Base-by-base conservation (phyloP, 768 basidiomycete species). In the Cyathus striatus region DNA sequence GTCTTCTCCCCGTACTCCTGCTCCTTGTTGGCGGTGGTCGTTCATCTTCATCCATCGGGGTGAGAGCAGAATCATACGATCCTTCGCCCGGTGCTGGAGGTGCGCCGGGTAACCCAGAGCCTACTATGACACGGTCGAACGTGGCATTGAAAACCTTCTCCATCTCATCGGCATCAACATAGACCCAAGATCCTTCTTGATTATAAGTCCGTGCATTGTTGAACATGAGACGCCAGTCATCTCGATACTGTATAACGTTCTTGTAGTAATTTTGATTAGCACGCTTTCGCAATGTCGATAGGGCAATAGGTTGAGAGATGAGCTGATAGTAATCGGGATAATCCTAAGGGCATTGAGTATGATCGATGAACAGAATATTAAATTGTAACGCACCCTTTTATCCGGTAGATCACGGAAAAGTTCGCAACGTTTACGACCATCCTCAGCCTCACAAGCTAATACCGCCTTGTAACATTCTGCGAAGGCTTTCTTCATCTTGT, bases 121-220 rank as follows among this genome's bases (percentile, higher is more conserved):
- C 85, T 12, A 64, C 69, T 35, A 85, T 81, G 40, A 70, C 63
- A 25, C 76, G 76, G 33, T 81, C 74, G 55, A 83, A 90, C 6
- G 83, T 69, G 21, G 79, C 70, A 46, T 86, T 76, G 59, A 94
- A 92, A 38, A 83, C 82, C 57, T 86, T 88, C 65, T 95, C 87
- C 87, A 94, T 90, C 68, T 91, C 89, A 38, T 90, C 87, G 6
- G 95, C 93, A 48, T 95, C 91, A 47, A 87, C 73, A 63, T 93
- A 95, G 26, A 96, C 92, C 87, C 90, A 91, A 0, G 91, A 94
- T 1, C 87, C 91, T 63, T 95, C 91, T 61, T 87, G 84, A 60
- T 97, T 97, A 72, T 91, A 98, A 34, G 81, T 87, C 53, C 88
- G 77, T 4, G 95, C 94, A 55, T 98, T 98, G 61, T 80, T 76